phyloP scores from a whole-genome alignment of 225 moss, liverwort and hornwort genomes.

The Anthoceros angustus region DNA sequence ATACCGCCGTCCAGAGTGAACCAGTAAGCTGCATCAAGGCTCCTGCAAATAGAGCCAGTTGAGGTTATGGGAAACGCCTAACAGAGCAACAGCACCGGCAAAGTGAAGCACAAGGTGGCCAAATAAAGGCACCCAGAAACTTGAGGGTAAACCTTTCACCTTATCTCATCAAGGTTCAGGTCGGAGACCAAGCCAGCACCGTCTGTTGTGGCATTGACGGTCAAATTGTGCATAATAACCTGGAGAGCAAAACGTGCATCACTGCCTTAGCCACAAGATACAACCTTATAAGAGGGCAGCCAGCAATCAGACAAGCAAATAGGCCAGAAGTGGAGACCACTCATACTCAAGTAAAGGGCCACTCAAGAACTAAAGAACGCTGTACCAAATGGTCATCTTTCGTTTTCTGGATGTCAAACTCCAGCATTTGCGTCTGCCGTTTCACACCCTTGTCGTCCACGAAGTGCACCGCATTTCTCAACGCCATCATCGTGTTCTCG shows the following conservation, averaged over 20 bases:
- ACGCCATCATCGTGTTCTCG: neutral
- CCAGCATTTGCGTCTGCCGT: neutral
- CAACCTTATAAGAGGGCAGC: neutral
- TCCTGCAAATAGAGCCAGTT: neutral
- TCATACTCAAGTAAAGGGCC: neutral
- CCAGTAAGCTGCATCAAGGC: neutral
- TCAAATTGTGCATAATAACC: neutral
- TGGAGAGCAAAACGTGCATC: neutral
- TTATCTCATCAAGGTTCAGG: neutral
- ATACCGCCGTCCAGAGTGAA: neutral
- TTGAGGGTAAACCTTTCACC: neutral
- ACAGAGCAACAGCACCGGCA: neutral
- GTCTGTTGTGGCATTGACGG: neutral
- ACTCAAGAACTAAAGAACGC: neutral
- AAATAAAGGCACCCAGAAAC: neutral
- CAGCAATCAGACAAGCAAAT: neutral
- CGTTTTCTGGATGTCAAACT: conserved; percentile 3
- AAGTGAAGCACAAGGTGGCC: neutral
- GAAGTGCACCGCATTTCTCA: neutral
- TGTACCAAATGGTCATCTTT: neutral
- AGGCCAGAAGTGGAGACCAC: neutral
- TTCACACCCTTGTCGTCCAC: neutral
- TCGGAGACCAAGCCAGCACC: neutral
- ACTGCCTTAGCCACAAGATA: neutral
- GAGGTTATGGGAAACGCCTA: neutral